These are phyloP conservation scores for Yarrowia sp. DNA, from an alignment of 805 yeast species.

Conservation along the genomic window DNA sequence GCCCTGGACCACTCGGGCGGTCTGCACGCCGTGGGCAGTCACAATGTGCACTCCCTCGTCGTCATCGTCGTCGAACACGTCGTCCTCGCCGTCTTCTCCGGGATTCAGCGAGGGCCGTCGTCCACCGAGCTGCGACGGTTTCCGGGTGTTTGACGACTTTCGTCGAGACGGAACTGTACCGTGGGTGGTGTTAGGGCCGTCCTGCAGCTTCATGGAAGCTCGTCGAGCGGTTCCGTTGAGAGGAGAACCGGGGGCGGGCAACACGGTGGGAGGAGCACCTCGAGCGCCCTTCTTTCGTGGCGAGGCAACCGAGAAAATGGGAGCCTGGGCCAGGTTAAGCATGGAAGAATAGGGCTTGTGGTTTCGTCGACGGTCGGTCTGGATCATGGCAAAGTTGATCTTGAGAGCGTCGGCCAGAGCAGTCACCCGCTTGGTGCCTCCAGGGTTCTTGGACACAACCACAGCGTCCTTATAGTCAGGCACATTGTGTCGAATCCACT, in stretches of 20 bases:
- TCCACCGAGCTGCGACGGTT: conserved; percentile 29
- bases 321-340: conserved; percentile 38
- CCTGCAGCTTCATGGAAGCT: conserved; percentile 37
- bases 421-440: conserved; percentile 97
- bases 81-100: conserved; percentile 39
- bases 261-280: conserved; percentile 31
- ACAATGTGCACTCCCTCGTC: conserved; percentile 46
- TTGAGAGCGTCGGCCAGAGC: conserved; percentile 96
- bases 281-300: conserved; percentile 36
- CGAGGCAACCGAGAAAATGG: conserved; percentile 33
- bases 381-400: conserved; percentile 98
- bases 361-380: conserved; percentile 82
- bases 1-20: conserved; percentile 95
- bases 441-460: conserved; percentile 98
- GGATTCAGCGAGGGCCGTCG: conserved; percentile 43
- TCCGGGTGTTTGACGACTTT: conserved; percentile 38
- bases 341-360: conserved; percentile 35
- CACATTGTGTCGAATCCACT: conserved; percentile 93
- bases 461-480: conserved; percentile 80
- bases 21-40: conserved; percentile 63
- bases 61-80: conserved; percentile 42
- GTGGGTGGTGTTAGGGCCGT: conserved; percentile 38
- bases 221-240: conserved; percentile 31
- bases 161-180: conserved; percentile 34
- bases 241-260: conserved; percentile 33